phyloP scores from a whole-genome alignment of 352 stramenopile genomes.

The Phytophthora citricola region DNA sequence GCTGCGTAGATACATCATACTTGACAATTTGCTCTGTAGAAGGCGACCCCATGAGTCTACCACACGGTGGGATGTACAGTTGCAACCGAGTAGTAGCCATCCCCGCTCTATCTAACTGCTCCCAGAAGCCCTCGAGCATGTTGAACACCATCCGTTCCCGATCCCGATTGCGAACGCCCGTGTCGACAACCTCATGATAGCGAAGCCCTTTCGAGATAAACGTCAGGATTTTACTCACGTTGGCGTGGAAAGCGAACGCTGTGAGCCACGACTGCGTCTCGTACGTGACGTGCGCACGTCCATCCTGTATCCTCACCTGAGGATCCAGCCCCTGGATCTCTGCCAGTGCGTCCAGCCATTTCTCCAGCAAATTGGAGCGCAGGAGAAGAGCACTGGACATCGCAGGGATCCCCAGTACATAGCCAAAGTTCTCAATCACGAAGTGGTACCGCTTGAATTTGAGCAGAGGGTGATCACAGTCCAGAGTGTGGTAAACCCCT shows the following conservation, averaged over 20 bases:
- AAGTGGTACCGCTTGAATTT: conserved; percentile 94
- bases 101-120: conserved; percentile 61
- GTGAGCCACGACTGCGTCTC: conserved; percentile 94
- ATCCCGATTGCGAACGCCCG: conserved; percentile 35
- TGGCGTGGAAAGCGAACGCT: conserved; percentile 92
- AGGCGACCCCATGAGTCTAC: conserved; percentile 57
- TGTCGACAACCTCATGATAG: conserved; percentile 51
- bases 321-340: conserved; percentile 85
- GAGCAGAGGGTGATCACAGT: conserved; percentile 91
- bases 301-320: conserved; percentile 77
- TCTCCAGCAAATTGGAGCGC: conserved; percentile 58
- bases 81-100: conserved; percentile 53
- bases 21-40: conserved; percentile 67
- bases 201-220: conserved; percentile 71
- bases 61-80: conserved; percentile 67
- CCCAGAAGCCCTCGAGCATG: conserved; percentile 77
- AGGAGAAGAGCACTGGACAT: conserved; percentile 72
- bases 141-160: conserved; percentile 74
- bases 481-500: conserved; percentile 62
- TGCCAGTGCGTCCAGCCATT: conserved; percentile 75
- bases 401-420: conserved; percentile 93
- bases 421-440: conserved; percentile 94
- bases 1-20: conserved; percentile 74
- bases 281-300: conserved; percentile 93
- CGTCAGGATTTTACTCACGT: conserved; percentile 68